Percentiles rank a stretch among this genome's conserved stretches.
These are phyloP conservation scores for Argentina anserina DNA, from an alignment of 306 rosid species.

Conservation along the genomic window DNA sequence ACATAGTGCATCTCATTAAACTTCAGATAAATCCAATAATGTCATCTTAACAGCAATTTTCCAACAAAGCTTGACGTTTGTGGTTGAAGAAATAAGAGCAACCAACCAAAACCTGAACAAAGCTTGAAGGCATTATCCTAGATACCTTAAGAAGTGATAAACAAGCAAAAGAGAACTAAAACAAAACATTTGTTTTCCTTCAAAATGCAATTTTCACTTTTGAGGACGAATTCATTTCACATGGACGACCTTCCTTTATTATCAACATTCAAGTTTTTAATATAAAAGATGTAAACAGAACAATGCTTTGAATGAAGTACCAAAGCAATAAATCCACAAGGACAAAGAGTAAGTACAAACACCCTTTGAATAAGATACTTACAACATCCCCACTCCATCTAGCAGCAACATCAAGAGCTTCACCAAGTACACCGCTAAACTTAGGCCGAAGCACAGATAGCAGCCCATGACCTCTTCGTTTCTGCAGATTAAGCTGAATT, in stretches of 20 bases:
- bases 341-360: conserved; percentile 14
- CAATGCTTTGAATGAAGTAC: not conserved
- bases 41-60: not conserved
- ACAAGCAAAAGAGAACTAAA: not conserved
- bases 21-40: not conserved
- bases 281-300: not conserved
- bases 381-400: conserved; percentile 99
- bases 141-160: not conserved
- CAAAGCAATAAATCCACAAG: conserved; percentile 10
- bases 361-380: conserved; percentile 40
- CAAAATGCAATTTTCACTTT: not conserved
- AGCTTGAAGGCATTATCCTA: too few species aligned
- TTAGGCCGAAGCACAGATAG: conserved; percentile 79
- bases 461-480: conserved; percentile 92
- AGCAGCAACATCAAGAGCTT: conserved; percentile 86
- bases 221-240: not conserved
- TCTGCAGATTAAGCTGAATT: conserved; percentile 81
- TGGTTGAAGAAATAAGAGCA: not conserved
- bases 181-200: not conserved
- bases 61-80: not conserved
- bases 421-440: conserved; percentile 91
- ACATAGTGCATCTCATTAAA: not conserved
- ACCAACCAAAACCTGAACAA: not conserved
- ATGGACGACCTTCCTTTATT: not conserved
- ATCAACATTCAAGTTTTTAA: not conserved